These are phyloP conservation scores for Aegilops bicornis DNA, from an alignment of 176 grass and related monocot species.

Conservation along the genomic window DNA sequence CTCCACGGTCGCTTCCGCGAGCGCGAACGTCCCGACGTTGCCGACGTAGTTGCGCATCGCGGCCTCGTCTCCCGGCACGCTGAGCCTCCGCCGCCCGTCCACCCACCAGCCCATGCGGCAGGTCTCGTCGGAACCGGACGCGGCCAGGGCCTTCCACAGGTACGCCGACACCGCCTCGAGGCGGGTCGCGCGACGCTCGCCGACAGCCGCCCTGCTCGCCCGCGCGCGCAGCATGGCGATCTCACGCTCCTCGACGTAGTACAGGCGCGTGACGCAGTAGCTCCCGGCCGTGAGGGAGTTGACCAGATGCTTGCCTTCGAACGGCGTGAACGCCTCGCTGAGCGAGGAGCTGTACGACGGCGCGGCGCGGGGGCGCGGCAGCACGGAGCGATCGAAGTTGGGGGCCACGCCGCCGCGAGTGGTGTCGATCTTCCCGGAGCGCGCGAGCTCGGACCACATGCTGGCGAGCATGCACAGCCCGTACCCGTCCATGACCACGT, in stretches of 20 bases:
- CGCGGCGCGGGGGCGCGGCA: background rate
- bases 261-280: background rate
- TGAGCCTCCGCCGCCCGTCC: background rate
- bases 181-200: background rate
- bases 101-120: background rate
- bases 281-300: background rate
- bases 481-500: background rate
- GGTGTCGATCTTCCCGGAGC: background rate
- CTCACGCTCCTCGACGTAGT: background rate
- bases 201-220: background rate
- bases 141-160: background rate
- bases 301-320: background rate
- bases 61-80: background rate
- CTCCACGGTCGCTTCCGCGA: background rate
- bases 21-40: background rate
- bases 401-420: too few relatives aligned
- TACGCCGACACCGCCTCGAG: background rate
- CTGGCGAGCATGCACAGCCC: background rate
- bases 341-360: background rate
- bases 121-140: background rate
- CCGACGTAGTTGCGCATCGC: background rate
- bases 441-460: background rate
- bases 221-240: background rate
- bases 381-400: background rate
- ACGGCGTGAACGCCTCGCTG: background rate